phyloP scores from a whole-genome alignment of 2,329 filamentous ascomycete genomes.

The Neurospora crassa region DNA sequence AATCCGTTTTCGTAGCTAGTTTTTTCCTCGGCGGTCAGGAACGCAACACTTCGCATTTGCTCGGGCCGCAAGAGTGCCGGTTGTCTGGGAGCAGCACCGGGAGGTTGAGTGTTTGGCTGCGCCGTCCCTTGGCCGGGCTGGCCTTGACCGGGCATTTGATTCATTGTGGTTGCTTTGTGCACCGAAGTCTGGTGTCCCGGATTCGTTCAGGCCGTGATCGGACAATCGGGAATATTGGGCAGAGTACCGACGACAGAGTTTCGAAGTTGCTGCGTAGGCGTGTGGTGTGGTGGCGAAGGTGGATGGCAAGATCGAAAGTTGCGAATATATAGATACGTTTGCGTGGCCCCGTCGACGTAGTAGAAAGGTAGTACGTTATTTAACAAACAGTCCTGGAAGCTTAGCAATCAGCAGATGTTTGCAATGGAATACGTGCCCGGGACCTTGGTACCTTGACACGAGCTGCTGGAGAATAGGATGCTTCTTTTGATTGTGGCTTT shows the following conservation, averaged over 20 bases:
- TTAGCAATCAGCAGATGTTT: neutral
- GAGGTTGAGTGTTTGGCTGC: constrained; percentile 3
- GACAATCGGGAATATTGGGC: neutral
- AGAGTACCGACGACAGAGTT: neutral
- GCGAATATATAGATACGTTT: neutral
- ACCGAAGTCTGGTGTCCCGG: neutral
- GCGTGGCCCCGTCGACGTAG: neutral
- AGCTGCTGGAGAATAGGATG: neutral
- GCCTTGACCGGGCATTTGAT: constrained; percentile 13
- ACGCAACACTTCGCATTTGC: constrained; percentile 39
- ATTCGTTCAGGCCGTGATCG: neutral
- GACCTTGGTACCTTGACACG: neutral
- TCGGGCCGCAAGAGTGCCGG: constrained; percentile 33
- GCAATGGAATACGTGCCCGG: neutral
- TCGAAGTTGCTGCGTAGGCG: neutral
- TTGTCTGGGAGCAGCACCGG: constrained; percentile 9
- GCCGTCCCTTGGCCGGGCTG: constrained; percentile 5
- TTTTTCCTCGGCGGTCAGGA: constrained; percentile 46
- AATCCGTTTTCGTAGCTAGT: constrained; percentile 50
- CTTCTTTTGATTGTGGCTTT: neutral
- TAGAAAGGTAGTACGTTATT: neutral
- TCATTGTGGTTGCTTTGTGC: constrained; percentile 9
- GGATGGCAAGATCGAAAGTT: neutral
- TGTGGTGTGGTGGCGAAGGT: neutral
- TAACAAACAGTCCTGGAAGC: neutral